Conservation (phyloP, 192 early-diverging fungal species). For the Phycomyces blakesleeanus region DNA sequence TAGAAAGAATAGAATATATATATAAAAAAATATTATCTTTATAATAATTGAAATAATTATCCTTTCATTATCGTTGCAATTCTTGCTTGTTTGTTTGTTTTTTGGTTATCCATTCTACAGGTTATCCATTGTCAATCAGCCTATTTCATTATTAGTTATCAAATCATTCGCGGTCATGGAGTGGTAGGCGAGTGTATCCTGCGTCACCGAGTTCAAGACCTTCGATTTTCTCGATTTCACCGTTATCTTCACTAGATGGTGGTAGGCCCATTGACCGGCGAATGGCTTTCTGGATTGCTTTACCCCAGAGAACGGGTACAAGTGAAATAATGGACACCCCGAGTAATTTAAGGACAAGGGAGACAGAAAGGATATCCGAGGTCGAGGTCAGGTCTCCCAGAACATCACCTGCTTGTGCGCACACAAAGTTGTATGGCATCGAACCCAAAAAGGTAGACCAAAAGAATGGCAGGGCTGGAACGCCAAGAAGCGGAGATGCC, state of each 20-base stretch:
- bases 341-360: slow-evolving; percentile 31
- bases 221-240: neutral
- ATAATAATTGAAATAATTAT: no score
- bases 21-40: no score
- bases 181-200: no score
- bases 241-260: neutral
- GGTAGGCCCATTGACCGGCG: slow-evolving; percentile 8
- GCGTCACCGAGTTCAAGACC: no score
- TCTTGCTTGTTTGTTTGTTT: no score
- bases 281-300: slow-evolving; percentile 16
- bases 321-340: slow-evolving; percentile 35
- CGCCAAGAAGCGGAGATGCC: slow-evolving; percentile 42
- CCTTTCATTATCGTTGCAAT: no score
- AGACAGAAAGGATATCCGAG: slow-evolving; percentile 29
- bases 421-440: slow-evolving; percentile 53
- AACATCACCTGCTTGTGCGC: slow-evolving; percentile 49
- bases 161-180: no score
- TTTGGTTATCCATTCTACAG: no score
- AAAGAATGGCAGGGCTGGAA: slow-evolving; percentile 48
- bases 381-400: slow-evolving; percentile 41
- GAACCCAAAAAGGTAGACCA: slow-evolving; percentile 49
- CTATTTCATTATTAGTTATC: no score
- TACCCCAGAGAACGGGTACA: slow-evolving; percentile 33
- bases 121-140: no score
- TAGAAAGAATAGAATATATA: no score